Evolutionary conservation across 139 green algal genomes (phyloP).

Genomic region (Asterochloris sp.): DNA sequence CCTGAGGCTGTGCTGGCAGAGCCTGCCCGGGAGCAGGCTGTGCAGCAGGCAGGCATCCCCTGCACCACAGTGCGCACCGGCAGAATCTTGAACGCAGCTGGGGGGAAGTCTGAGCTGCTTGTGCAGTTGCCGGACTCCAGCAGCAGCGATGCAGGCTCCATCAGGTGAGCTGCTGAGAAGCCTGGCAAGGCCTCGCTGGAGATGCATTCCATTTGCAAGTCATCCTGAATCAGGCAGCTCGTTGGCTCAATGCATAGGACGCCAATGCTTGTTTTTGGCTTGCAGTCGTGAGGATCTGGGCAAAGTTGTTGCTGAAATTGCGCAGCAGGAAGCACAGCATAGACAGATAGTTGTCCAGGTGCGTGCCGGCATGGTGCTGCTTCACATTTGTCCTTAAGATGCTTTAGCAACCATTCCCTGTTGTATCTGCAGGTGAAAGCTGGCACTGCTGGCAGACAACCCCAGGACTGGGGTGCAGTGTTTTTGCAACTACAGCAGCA

Average conservation of each 20-base stretch:
- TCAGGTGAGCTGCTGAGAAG: neutral
- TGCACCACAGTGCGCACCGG: constrained; percentile 7
- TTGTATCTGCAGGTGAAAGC: constrained; percentile 2
- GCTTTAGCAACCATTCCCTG: neutral
- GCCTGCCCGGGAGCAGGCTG: constrained; percentile 4
- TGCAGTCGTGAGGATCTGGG: constrained; percentile 12
- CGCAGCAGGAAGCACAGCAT: neutral
- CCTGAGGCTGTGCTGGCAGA: constrained; percentile 6
- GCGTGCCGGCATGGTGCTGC: neutral
- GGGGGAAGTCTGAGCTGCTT: neutral
- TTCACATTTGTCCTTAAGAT: neutral
- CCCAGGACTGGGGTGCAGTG: neutral
- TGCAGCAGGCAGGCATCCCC: neutral
- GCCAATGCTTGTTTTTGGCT: neutral
- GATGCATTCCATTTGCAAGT: neutral
- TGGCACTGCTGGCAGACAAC: constrained; percentile 2
- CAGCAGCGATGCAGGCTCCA: neutral
- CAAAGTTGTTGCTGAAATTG: constrained; percentile 6
- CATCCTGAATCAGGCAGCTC: neutral
- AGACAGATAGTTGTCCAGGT: neutral
- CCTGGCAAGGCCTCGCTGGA: neutral
- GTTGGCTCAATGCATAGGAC: neutral
- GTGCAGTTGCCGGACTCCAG: neutral
- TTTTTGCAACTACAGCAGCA: too few species aligned
- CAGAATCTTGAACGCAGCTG: constrained; percentile 4